Evolutionary conservation across 495 filamentous ascomycete species (phyloP), one percentile per base, ranked within the genome.

Genomic region (Poronia punctata): DNA sequence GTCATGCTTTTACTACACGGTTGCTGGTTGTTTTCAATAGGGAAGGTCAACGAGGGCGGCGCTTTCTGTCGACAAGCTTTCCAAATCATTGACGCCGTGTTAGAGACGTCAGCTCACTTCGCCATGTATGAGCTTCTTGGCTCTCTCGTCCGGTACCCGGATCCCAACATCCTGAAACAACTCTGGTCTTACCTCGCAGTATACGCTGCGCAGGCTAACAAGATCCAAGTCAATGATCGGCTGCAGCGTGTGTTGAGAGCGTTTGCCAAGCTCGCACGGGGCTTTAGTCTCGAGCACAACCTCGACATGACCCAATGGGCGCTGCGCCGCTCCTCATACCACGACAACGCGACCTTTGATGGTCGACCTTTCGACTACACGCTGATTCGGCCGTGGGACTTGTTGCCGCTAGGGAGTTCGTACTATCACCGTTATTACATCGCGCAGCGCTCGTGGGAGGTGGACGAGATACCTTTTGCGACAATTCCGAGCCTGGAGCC

Each of bases 361-460:
- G 52, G 49, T 7, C 50, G 46, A n/a, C 41, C 55, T 2, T 58
- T 58, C 29, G 55, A 58, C 29, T 58, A 58, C 29, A 55, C 52
- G 4, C 43, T 58, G 39, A 50, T 58, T 18, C 40, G 45, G 31
- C 55, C 55, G 15, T 58, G 55, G 55, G 55, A 58, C 30, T 45
- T 58, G 10, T 33, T 51, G 0, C 49, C 55, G 9, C 32, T 58
- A 21, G 41, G 40, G 20, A 31, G 47, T 7, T 58, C 52, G 7
- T 58, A 58, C 21, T 44, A 53, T 20, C 55, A 58, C 23, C 52
- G 55, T 11, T 58, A 58, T 15, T 58, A 58, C 20, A 30, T 58
- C 5, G 53, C 43, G 14, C 43, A 55, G 4, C 47, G 49, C 19
- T 26, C 36, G 17, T 58, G 55, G 55, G 46, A 58, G 24, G 46